Evolutionary conservation across 1,284 basidiomycete species (phyloP).

Genomic region (Athelia psychrophila): DNA sequence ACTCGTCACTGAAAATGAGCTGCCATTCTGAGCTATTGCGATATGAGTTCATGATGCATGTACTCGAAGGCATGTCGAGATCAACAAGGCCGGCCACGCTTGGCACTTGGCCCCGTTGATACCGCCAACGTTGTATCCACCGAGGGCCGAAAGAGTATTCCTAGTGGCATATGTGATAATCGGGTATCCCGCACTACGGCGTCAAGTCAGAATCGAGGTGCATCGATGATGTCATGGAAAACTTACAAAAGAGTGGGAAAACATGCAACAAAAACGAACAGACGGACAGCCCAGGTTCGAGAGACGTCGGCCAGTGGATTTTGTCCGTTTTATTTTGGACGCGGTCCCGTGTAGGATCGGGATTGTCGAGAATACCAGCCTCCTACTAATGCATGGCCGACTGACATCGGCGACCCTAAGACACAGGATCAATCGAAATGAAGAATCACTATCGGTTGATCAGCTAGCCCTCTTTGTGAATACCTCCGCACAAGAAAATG

Average conservation of each 20-base stretch:
- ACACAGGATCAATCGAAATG: slow-evolving; percentile 22
- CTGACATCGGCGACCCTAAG: slow-evolving; percentile 22
- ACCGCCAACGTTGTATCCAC: slow-evolving; percentile 44
- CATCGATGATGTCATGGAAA: not conserved
- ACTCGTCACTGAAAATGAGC: slow-evolving; percentile 70
- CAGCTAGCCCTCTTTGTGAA: not conserved
- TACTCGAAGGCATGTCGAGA: slow-evolving; percentile 42
- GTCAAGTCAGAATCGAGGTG: not conserved
- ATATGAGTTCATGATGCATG: slow-evolving; percentile 36
- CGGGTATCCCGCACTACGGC: slow-evolving; percentile 38
- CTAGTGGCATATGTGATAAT: slow-evolving; percentile 37
- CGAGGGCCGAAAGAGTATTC: slow-evolving; percentile 12
- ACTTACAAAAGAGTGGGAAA: slow-evolving; percentile 22
- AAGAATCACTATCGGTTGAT: slow-evolving; percentile 20
- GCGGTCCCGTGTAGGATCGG: slow-evolving; percentile 20
- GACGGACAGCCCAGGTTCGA: no score
- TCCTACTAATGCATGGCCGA: slow-evolving; percentile 18
- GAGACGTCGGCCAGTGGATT: slow-evolving; percentile 32
- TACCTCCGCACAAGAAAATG: slow-evolving; percentile 4
- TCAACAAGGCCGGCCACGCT: slow-evolving; percentile 39
- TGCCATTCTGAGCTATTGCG: slow-evolving; percentile 33
- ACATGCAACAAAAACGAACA: slow-evolving; percentile 23
- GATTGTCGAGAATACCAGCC: slow-evolving; percentile 28
- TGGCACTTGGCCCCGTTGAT: slow-evolving; percentile 41
- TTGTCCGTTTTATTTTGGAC: slow-evolving; percentile 24